A percentile compares a stretch with the other conserved stretches of the same genome.
phyloP scores from a whole-genome alignment of 805 yeast species.

The Yamadazyma phyllophila region DNA sequence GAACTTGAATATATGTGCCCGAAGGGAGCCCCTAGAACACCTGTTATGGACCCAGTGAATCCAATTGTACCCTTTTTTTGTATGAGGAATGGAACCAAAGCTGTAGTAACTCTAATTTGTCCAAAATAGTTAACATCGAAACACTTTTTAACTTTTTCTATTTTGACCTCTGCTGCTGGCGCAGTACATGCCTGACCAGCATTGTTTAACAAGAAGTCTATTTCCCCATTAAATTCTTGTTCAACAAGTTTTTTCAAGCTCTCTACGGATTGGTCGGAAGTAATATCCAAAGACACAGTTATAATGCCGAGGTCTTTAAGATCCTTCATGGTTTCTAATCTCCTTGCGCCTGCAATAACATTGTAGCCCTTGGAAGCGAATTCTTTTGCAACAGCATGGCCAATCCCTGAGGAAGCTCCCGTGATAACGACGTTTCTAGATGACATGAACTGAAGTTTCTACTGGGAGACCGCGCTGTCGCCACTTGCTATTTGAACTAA shows the following conservation, averaged over 20 bases:
- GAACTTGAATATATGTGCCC: constrained; percentile 28
- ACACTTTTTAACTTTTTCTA: constrained; percentile 15
- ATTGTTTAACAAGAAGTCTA: constrained; percentile 38
- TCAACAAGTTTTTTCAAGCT: constrained; percentile 20
- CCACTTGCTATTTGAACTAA: no score
- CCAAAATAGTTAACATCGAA: constrained; percentile 38
- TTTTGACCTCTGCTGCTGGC: constrained; percentile 27
- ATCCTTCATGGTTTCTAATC: constrained; percentile 24
- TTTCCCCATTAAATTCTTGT: constrained; percentile 24
- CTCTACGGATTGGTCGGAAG: constrained; percentile 24
- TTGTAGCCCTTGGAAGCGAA: constrained; percentile 40
- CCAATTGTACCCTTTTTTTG: constrained; percentile 32
- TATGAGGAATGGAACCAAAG: constrained; percentile 29
- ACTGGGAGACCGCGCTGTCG: no score
- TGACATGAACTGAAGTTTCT: background rate
- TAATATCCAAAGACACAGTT: constrained; percentile 33
- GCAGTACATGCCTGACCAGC: constrained; percentile 30
- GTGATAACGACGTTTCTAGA: constrained; percentile 42
- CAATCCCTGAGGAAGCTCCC: constrained; percentile 51
- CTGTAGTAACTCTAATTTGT: constrained; percentile 29
- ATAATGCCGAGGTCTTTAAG: constrained; percentile 23
- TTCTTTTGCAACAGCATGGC: constrained; percentile 40
- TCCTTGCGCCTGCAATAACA: constrained; percentile 34
- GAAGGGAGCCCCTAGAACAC: constrained; percentile 28
- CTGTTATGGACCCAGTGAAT: constrained; percentile 34